Evolutionary conservation across 2,329 filamentous ascomycete species (phyloP).

Genomic region (Colletotrichum sp.): DNA sequence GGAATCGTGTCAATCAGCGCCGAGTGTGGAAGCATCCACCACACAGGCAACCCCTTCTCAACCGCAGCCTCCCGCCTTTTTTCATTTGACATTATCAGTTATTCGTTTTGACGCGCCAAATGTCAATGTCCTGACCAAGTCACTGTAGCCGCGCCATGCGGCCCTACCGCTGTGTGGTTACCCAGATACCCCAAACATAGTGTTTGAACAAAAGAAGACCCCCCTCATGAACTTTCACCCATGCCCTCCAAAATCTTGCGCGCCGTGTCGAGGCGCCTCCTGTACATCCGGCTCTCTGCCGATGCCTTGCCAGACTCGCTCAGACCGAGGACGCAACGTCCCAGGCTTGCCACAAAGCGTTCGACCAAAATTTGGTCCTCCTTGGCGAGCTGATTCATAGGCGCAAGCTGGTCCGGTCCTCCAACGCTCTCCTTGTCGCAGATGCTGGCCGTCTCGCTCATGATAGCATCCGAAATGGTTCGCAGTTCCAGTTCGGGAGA

Average conservation of each 20-base stretch:
- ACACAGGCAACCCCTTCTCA: neutral
- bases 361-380: constrained; percentile 68
- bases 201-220: constrained; percentile 4
- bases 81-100: constrained; percentile 21
- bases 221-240: constrained; percentile 38
- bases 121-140: neutral
- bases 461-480: constrained; percentile 52
- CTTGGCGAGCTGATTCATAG: constrained; percentile 51
- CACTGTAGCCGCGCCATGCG: neutral
- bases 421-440: constrained; percentile 37
- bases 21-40: neutral
- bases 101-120: constrained; percentile 8
- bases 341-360: constrained; percentile 62
- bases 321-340: constrained; percentile 64
- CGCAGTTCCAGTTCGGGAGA: constrained; percentile 56
- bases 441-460: constrained; percentile 51
- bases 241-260: constrained; percentile 75
- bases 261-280: constrained; percentile 77
- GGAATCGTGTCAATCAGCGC: constrained; percentile 20
- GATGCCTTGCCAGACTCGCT: constrained; percentile 59
- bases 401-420: constrained; percentile 37
- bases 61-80: neutral
- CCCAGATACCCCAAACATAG: neutral
- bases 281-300: constrained; percentile 67
- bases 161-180: neutral